A percentile compares a stretch with the other conserved stretches of the same genome.
phyloP scores from a whole-genome alignment of 306 rosid genomes.

The cucumber (Cucumis sativus) region DNA sequence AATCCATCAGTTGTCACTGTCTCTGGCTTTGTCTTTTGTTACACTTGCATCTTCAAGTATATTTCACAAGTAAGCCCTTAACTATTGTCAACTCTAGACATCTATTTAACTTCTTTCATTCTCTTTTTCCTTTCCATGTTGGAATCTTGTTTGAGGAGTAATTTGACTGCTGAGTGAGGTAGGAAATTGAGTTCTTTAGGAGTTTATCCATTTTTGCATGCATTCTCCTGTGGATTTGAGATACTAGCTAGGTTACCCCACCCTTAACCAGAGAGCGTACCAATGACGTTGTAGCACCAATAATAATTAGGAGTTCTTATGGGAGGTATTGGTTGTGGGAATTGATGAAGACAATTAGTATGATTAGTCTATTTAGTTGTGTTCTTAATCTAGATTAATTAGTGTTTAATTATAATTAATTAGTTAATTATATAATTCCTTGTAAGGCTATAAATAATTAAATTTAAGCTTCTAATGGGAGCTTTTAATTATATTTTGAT shows the following conservation, averaged over 20 bases:
- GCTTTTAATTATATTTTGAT: too few relatives aligned
- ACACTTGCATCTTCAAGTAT: constrained; percentile 81
- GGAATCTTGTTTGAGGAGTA: background rate
- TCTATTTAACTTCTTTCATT: background rate
- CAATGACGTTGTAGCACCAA: background rate
- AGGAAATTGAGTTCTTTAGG: background rate
- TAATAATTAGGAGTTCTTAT: background rate
- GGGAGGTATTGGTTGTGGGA: background rate
- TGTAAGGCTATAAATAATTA: too few relatives aligned
- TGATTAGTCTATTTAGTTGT: too few relatives aligned
- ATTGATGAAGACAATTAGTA: too few relatives aligned
- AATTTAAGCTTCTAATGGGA: too few relatives aligned
- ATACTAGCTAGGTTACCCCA: background rate
- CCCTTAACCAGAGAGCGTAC: background rate
- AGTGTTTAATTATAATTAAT: too few relatives aligned
- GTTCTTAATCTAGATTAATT: too few relatives aligned
- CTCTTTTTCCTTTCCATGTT: background rate
- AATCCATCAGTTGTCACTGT: constrained; percentile 88
- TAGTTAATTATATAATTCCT: too few relatives aligned
- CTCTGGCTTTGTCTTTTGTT: constrained; percentile 93
- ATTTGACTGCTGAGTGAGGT: background rate
- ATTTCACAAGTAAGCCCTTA: constrained; percentile 60
- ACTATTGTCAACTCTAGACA: constrained; percentile 1
- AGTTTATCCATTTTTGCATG: background rate
- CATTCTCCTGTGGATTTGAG: background rate